phyloP scores from a whole-genome alignment of 495 filamentous ascomycete genomes.

The Talaromyces borbonicus region DNA sequence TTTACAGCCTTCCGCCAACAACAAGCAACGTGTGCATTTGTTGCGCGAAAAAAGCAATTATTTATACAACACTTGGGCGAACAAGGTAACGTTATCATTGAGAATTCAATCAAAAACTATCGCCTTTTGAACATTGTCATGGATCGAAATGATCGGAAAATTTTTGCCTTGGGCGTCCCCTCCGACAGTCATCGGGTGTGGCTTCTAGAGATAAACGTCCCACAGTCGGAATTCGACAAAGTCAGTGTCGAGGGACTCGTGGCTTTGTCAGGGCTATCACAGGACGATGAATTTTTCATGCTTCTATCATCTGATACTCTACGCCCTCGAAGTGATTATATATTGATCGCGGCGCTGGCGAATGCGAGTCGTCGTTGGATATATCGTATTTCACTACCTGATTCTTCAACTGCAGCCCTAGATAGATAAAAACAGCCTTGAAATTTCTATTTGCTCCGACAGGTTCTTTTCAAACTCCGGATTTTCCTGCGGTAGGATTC shows the following conservation, averaged over 20 bases:
- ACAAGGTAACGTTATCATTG: not conserved
- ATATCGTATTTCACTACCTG: conserved; percentile 6
- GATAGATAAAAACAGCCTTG: no score
- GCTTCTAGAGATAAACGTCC: conserved; percentile 18
- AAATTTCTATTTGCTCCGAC: no score
- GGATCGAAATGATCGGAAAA: conserved; percentile 11
- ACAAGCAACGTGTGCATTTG: conserved; percentile 15
- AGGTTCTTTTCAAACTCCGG: conserved; percentile 1
- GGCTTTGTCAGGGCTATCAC: conserved; percentile 13
- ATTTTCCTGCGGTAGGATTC: not conserved
- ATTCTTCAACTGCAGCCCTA: not conserved
- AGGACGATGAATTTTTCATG: conserved; percentile 14
- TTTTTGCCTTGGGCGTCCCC: conserved; percentile 19
- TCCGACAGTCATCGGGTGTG: conserved; percentile 13
- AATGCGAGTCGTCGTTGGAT: conserved; percentile 9
- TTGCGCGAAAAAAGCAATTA: conserved; percentile 19
- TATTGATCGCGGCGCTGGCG: conserved; percentile 10
- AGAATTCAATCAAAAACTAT: conserved; percentile 18
- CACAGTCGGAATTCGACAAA: conserved; percentile 6
- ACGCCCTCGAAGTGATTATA: conserved; percentile 1
- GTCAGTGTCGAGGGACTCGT: conserved; percentile 13
- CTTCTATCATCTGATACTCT: conserved; percentile 4
- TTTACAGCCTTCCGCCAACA: conserved; percentile 14
- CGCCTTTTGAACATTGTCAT: conserved; percentile 20
- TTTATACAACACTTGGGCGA: conserved; percentile 14